Percentiles rank a stretch among this genome's conserved stretches.
These are phyloP conservation scores for Aphanocladium album DNA, from an alignment of 2,329 filamentous ascomycete species.

Conservation along the genomic window DNA sequence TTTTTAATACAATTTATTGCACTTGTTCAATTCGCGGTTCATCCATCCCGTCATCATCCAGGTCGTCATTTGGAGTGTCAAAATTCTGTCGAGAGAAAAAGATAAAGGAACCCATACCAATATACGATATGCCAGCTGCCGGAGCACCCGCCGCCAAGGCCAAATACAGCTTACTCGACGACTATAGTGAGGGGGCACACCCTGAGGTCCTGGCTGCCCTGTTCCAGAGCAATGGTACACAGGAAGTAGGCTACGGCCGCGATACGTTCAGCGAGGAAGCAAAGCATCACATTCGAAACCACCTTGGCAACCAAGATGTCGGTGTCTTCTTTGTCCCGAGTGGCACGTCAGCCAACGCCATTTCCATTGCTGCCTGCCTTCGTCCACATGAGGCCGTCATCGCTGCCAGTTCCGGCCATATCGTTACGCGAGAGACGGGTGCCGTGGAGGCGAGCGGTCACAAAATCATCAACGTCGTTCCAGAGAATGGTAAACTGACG, in stretches of 20 bases:
- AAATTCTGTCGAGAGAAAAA: neutral
- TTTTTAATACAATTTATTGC: neutral
- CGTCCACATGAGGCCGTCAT: conserved; percentile 47
- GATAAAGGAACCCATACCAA: neutral
- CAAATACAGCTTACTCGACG: conserved; percentile 44
- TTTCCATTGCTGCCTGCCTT: conserved; percentile 46
- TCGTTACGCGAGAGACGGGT: conserved; percentile 44
- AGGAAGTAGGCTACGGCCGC: conserved; percentile 43
- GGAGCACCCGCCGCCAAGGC: conserved; percentile 10
- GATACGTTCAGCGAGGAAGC: conserved; percentile 41
- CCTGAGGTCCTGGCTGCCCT: conserved; percentile 44
- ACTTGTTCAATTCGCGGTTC: neutral
- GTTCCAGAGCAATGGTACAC: conserved; percentile 37
- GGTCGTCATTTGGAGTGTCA: neutral
- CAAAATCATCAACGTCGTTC: conserved; percentile 45
- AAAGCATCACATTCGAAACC: conserved; percentile 34
- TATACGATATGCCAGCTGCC: conserved; percentile 9
- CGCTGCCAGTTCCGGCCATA: conserved; percentile 44
- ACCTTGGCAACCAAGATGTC: conserved; percentile 34
- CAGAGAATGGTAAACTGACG: conserved; percentile 43
- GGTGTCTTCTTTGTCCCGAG: conserved; percentile 48
- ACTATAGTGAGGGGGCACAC: conserved; percentile 49
- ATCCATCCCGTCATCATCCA: neutral
- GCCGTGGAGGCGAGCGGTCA: conserved; percentile 47
- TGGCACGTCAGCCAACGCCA: conserved; percentile 47